Evolutionary conservation across 2,329 filamentous ascomycete genomes (phyloP), one percentile per base, ranked within the genome.

Genomic region (Talaromyces sp.): DNA sequence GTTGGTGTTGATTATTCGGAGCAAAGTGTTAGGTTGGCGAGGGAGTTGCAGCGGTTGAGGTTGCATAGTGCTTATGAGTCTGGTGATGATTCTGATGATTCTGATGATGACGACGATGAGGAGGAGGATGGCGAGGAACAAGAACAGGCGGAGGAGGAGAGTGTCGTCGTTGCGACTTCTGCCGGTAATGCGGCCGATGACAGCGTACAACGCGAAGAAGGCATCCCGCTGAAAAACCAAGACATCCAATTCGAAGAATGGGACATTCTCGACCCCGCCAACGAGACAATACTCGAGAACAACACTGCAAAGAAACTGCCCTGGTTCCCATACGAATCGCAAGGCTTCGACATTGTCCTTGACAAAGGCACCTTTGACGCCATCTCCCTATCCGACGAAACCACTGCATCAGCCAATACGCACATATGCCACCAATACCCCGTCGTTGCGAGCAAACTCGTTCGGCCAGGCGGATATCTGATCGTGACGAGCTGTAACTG

Each of bases 281-380:
- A 71, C 13, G 71, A 66, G 35, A 35, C 48, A 3, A 45, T 57
- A 2, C 50, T 66, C 1, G 6, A 9, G 22, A 24, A 31, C 13
- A 45, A 41, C 37, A 3, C 14, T 6, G 7, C 39, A 59, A 11
- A 48, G 2, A 66, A 62, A 2, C 58, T 77, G 16, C 65, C 72
- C 16, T 81, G 79, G 76, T 81, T 77, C 71, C 81, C 70, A 0
- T 73, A 73, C 48, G 71, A 76, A 37, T 70, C 70, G 0, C 75
- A 76, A 0, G 90, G 90, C 0, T 98, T 93, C 81, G 93, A 98
- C 77, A 87, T 97, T 0, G 89, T 97, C 0, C 85, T 97, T n/a
- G 95, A 99, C 79, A 99, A 99, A 80, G 95, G 95, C 52, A 99
- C 95, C 0, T 99, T 98, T 76, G 95, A 99, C 81, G 95, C 95